A percentile compares a stretch with the other conserved stretches of the same genome.
Evolutionary conservation across 108 stramenopile genomes (phyloP).

Genomic region (Mayamaea pseudoterrestris): DNA sequence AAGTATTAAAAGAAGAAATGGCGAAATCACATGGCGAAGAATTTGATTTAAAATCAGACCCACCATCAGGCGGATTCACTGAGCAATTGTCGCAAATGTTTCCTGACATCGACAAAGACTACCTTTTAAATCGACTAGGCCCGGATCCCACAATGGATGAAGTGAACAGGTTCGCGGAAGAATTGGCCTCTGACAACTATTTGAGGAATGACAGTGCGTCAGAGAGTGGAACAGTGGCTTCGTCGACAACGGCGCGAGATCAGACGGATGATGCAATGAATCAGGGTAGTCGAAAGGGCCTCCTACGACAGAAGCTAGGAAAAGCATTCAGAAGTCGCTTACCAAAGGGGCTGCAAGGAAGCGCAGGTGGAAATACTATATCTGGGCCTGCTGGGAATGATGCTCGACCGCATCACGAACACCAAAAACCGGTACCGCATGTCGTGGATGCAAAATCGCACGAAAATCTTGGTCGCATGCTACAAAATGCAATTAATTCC

Average conservation of each 20-base stretch:
- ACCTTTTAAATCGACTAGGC: slow-evolving; percentile 36
- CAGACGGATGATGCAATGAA: not conserved
- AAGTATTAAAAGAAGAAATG: too few relatives aligned
- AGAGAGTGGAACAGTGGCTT: not conserved
- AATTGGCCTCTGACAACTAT: slow-evolving; percentile 23
- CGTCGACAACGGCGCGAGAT: not conserved
- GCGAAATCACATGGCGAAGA: not conserved
- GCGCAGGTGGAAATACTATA: too few relatives aligned
- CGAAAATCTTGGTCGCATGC: slow-evolving; percentile 42
- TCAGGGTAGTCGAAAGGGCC: slow-evolving; percentile 2
- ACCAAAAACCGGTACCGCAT: slow-evolving; percentile 7
- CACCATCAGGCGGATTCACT: not conserved
- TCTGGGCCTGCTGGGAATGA: too few relatives aligned
- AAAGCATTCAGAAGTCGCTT: not conserved
- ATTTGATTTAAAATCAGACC: not conserved
- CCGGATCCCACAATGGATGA: slow-evolving; percentile 39
- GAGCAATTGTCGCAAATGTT: slow-evolving; percentile 36
- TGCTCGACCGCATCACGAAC: too few relatives aligned
- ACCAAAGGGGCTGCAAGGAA: slow-evolving; percentile 3
- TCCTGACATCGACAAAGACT: slow-evolving; percentile 32
- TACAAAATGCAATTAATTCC: slow-evolving; percentile 29
- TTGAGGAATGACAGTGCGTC: too few relatives aligned
- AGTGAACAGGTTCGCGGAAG: slow-evolving; percentile 42
- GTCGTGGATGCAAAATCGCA: slow-evolving; percentile 35
- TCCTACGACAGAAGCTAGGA: slow-evolving; percentile 1